Base-by-base conservation (phyloP, 192 early-diverging fungal species). In the Linnemannia hyalina region DNA sequence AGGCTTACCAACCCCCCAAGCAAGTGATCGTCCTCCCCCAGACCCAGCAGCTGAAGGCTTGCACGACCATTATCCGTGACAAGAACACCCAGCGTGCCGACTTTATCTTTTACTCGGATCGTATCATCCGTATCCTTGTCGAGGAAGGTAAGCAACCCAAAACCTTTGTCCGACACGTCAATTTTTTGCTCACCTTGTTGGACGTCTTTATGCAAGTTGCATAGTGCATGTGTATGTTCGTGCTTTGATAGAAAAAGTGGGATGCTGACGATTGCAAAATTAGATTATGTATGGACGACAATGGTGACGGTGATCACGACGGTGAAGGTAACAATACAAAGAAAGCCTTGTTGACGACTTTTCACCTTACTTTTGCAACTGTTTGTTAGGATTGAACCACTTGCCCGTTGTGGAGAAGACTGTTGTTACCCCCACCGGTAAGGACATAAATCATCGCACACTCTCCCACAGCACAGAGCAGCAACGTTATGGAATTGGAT, bases 41-140 rank as follows among this genome's bases (percentile, higher is more conserved):
- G 77, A 95, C 93, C 11, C 91, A 93, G 73, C 95, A 97, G 89
- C 91, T 97, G 42, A 94, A 94, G 88, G 96, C 93, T 10, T 88
- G 95, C 73, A 94, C 95, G 89, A 95, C 97, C 76, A 96, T 98
- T 68, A 97, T 99, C 76, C 93, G 97, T 65, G 91, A 93, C 88
- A 92, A 93, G 63, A 78, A 93, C 70, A 97, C 98, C 0, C 83
- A 89, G 81, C 94, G 98, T 38, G 92, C 93, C 52, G 98, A 99
- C 89, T 99, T 99, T 90, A 97, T 99, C 73, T 99, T 99, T 90
- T 96, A 97, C 89, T 93, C 96, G 32, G 95, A 97, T 89, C 92
- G 96, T 57, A 93, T 96, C 68, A 96, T 95, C 81, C 93, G 98
- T 23, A 93, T 97, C 20, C 90, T 99, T 36, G 95, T 99, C 46